Conservation (phyloP, 1,284 basidiomycete genomes). For the Pseudozyma tsukubaensis region DNA sequence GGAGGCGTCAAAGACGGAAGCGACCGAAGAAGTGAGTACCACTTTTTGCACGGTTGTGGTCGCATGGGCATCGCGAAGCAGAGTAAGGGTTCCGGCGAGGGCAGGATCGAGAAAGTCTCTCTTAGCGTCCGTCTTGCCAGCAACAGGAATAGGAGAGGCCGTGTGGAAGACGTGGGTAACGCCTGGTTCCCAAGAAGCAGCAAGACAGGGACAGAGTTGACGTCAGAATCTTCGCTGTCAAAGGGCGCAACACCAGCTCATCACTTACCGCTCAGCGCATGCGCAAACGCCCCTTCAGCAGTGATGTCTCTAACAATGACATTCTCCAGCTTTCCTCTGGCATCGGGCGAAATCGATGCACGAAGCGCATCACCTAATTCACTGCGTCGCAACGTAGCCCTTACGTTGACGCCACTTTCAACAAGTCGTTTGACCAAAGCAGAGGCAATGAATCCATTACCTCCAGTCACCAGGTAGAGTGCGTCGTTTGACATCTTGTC, state of each 20-base stretch:
- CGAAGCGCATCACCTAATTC: neutral
- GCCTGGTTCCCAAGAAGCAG: neutral
- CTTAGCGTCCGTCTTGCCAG: conserved; percentile 14
- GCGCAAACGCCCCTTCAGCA: conserved; percentile 5
- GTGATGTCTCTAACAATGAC: conserved; percentile 12
- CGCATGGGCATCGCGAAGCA: neutral
- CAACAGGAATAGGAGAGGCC: conserved; percentile 15
- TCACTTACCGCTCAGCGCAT: neutral
- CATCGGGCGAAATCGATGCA: neutral
- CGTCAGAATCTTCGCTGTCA: no score
- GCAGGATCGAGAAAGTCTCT: conserved; percentile 16
- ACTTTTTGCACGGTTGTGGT: conserved; percentile 6
- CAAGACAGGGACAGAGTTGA: no score
- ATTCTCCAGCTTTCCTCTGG: conserved; percentile 12
- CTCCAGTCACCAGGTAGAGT: conserved; percentile 14
- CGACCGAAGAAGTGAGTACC: conserved; percentile 4
- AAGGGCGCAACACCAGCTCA: no score
- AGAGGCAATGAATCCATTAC: conserved; percentile 16
- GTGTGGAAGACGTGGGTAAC: conserved; percentile 22
- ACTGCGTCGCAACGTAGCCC: conserved; percentile 9
- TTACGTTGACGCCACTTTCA: neutral
- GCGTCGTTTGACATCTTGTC: neutral
- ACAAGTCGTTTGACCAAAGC: conserved; percentile 8
- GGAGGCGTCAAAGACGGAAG: neutral
- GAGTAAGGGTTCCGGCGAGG: conserved; percentile 2